Evolutionary conservation across 768 basidiomycete genomes (phyloP).

Genomic region (Kwoniella sp.): DNA sequence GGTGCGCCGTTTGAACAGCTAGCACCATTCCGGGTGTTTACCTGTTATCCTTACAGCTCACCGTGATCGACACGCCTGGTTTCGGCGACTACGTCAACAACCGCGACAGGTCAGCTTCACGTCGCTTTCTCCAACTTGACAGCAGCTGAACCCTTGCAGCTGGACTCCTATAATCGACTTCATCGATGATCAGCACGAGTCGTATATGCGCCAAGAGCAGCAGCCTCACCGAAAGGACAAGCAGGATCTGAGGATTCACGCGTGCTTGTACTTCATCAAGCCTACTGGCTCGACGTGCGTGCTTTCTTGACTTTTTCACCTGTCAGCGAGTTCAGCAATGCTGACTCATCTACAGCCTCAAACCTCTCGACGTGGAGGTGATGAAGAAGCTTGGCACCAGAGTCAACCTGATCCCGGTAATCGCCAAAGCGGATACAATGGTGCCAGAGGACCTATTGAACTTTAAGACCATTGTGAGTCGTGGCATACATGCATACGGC

Average conservation of each 20-base stretch:
- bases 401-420: conserved; percentile 94
- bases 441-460: conserved; percentile 84
- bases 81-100: conserved; percentile 99
- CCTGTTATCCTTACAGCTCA: conserved; percentile 57
- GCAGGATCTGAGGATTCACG: conserved; percentile 91
- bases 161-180: conserved; percentile 99
- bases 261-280: conserved; percentile 93
- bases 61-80: conserved; percentile 97
- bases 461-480: conserved; percentile 86
- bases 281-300: conserved; percentile 94
- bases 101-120: conserved; percentile 66
- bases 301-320: too few relatives aligned
- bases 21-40: not conserved
- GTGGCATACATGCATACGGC: not conserved
- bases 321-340: too few relatives aligned
- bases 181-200: conserved; percentile 56
- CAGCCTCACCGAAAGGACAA: conserved; percentile 94
- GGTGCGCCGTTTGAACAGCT: conserved; percentile 8
- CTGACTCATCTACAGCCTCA: conserved; percentile 58
- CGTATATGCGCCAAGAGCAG: conserved; percentile 81
- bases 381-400: conserved; percentile 99
- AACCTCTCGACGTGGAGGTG: conserved; percentile 97
- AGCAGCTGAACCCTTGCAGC: conserved; percentile 12
- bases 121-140: not conserved
- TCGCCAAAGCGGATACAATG: conserved; percentile 96